Conservation (phyloP, 345 rosid genomes). For the Carallia pectinifolia region DNA sequence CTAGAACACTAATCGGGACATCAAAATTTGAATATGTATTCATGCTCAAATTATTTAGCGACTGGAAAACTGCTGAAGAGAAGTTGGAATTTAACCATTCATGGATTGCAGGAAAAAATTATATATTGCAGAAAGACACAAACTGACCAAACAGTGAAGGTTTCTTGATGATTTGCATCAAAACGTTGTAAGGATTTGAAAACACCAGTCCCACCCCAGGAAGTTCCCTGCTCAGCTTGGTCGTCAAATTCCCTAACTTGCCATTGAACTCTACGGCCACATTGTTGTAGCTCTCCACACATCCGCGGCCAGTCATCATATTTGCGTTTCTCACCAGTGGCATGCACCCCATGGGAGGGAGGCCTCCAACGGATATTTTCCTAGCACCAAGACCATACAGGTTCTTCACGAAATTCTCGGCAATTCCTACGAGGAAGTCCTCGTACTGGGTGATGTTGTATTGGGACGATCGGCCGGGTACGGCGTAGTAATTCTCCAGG, state of each 20-base stretch:
- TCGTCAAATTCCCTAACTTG: slow-evolving; percentile 33
- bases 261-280: slow-evolving; percentile 52
- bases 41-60: not conserved
- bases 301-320: slow-evolving; percentile 25
- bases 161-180: slow-evolving; percentile 35
- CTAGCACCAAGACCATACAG: slow-evolving; percentile 47
- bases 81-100: too few relatives aligned
- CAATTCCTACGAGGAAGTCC: slow-evolving; percentile 43
- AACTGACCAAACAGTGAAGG: slow-evolving; percentile 47
- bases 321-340: slow-evolving; percentile 59
- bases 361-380: slow-evolving; percentile 50
- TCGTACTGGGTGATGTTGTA: slow-evolving; percentile 37
- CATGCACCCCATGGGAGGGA: slow-evolving; percentile 82
- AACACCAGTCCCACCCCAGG: slow-evolving; percentile 40
- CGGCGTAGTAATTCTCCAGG: slow-evolving; percentile 53
- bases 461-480: slow-evolving; percentile 34
- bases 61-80: too few relatives aligned
- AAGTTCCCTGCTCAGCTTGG: slow-evolving; percentile 43
- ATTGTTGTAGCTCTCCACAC: slow-evolving; percentile 41
- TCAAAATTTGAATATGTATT: too few relatives aligned
- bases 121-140: too few relatives aligned
- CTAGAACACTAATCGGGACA: too few relatives aligned
- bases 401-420: slow-evolving; percentile 33
- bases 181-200: slow-evolving; percentile 33
- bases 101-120: too few relatives aligned